Evolutionary conservation across 371 early-diverging fungal genomes (phyloP).

Genomic region (Quaeritorhiza haematococci): DNA sequence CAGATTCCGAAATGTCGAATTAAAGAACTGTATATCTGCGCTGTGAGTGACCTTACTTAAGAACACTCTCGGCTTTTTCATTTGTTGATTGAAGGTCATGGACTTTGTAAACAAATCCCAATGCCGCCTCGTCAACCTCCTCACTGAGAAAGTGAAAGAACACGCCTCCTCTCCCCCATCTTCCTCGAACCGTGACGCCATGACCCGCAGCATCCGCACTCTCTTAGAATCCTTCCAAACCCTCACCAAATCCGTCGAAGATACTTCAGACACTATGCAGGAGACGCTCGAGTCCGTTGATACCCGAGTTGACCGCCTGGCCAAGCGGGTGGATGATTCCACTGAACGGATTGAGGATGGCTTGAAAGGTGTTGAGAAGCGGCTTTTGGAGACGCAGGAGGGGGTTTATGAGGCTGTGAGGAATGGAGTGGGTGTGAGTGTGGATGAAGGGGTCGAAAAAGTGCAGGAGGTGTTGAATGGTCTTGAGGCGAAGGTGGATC

Average conservation of each 20-base stretch:
- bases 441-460: too few relatives aligned
- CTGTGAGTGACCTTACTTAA: too few relatives aligned
- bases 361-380: background rate
- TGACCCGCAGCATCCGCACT: background rate
- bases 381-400: background rate
- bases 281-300: background rate
- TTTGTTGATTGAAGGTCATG: too few relatives aligned
- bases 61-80: too few relatives aligned
- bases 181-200: background rate
- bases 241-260: background rate
- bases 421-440: slow-evolving; percentile 3
- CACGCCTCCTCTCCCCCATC: background rate
- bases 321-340: background rate
- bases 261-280: background rate
- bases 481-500: too few relatives aligned
- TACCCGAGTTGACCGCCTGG: slow-evolving; percentile 1
- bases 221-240: background rate
- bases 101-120: slow-evolving; percentile 23
- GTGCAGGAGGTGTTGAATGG: too few relatives aligned
- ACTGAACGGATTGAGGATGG: background rate
- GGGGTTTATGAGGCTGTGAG: background rate
- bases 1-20: too few relatives aligned
- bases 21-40: too few relatives aligned
- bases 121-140: slow-evolving; percentile 17
- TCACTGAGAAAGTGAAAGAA: slow-evolving; percentile 13